Conservation (phyloP, 1,284 basidiomycete species). For the Apiotrichum siamense region DNA sequence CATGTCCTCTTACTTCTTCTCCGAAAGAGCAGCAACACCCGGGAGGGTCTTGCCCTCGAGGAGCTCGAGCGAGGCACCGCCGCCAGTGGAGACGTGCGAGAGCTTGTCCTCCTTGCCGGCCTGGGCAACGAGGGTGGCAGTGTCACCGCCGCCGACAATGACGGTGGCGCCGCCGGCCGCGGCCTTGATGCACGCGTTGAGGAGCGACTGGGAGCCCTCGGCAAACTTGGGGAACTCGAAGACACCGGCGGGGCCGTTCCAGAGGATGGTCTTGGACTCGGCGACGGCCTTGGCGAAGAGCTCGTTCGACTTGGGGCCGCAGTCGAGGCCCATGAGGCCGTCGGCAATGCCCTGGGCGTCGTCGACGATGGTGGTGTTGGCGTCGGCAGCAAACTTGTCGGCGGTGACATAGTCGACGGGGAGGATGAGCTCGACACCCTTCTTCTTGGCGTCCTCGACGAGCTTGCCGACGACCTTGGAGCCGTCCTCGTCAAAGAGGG, state of each 20-base stretch:
- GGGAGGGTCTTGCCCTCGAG: constrained; percentile 92
- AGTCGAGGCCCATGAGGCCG: constrained; percentile 92
- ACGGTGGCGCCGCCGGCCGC: constrained; percentile 81
- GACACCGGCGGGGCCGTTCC: constrained; percentile 97
- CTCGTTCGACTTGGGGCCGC: constrained; percentile 72
- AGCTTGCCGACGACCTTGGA: constrained; percentile 78
- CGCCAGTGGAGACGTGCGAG: constrained; percentile 94
- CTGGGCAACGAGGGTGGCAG: constrained; percentile 82
- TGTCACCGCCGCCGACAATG: constrained; percentile 91
- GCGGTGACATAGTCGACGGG: constrained; percentile 92
- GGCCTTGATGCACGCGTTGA: constrained; percentile 83
- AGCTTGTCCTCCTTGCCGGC: constrained; percentile 77
- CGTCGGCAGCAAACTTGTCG: constrained; percentile 92
- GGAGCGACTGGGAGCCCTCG: constrained; percentile 73
- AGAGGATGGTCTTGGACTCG: constrained; percentile 92
- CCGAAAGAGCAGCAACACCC: constrained; percentile 75
- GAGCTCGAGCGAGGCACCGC: constrained; percentile 90
- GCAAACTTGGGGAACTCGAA: constrained; percentile 95
- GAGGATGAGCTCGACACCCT: constrained; percentile 92
- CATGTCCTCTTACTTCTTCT: constrained; percentile 49
- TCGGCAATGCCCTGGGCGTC: constrained; percentile 83
- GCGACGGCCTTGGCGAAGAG: constrained; percentile 74
- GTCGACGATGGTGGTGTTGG: constrained; percentile 70
- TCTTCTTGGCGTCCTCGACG: constrained; percentile 87
- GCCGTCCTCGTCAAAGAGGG: constrained; percentile 87